phyloP scores from a whole-genome alignment of 768 basidiomycete species.

The Strobilomyces dryophilus region DNA sequence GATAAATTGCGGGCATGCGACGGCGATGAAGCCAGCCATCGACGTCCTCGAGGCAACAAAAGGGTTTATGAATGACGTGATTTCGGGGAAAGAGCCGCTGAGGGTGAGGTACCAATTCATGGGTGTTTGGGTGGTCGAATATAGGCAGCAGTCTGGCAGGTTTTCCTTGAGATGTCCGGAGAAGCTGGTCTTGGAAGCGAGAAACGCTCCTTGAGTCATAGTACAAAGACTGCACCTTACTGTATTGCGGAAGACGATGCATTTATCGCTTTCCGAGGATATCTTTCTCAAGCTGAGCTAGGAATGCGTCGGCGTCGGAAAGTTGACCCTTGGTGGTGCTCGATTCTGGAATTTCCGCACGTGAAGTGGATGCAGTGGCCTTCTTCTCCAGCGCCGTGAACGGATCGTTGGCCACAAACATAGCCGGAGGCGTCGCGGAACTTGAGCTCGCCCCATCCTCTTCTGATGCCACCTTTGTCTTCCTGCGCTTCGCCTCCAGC shows the following conservation, averaged over 20 bases:
- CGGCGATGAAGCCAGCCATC: slow-evolving; percentile 41
- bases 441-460: slow-evolving; percentile 3
- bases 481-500: slow-evolving; percentile 66
- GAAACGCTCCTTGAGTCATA: slow-evolving; percentile 6
- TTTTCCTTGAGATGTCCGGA: slow-evolving; percentile 50
- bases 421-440: background rate
- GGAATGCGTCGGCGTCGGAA: slow-evolving; percentile 53
- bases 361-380: slow-evolving; percentile 14
- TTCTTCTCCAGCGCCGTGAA: slow-evolving; percentile 47
- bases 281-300: slow-evolving; percentile 63
- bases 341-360: slow-evolving; percentile 25
- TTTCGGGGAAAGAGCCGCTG: slow-evolving; percentile 38
- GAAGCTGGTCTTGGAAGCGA: slow-evolving; percentile 40
- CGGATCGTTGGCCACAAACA: slow-evolving; percentile 37
- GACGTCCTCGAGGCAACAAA: slow-evolving; percentile 41
- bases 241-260: background rate
- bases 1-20: slow-evolving; percentile 51
- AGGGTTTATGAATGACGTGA: slow-evolving; percentile 45
- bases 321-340: slow-evolving; percentile 15
- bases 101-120: slow-evolving; percentile 28
- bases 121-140: slow-evolving; percentile 41
- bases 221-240: background rate
- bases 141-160: slow-evolving; percentile 38
- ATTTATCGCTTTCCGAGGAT: slow-evolving; percentile 34
- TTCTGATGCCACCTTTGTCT: slow-evolving; percentile 31